Base-by-base conservation (phyloP, 805 yeast genomes). In the Starmera amethionina region DNA sequence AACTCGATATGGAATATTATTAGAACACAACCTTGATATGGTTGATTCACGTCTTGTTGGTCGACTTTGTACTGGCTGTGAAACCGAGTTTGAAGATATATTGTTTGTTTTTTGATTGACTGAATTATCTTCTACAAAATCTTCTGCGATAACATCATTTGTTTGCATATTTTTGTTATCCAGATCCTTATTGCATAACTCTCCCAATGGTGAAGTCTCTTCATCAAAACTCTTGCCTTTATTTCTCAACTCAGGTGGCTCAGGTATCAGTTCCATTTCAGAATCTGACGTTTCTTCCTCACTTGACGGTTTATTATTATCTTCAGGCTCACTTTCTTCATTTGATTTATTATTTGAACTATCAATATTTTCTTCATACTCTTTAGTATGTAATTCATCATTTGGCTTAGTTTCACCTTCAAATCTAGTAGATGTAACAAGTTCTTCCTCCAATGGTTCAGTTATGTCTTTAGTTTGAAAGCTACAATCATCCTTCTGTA, bases 1-100 rank as follows among this genome's bases (percentile, higher is more conserved):
- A 30, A 49, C 51, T 9, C 56, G 35, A 27, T 49, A 45, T 2
- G 46, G 52, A 8, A 42, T 42, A 4, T 37, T 46, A 15, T 41
- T 46, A 2, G 43, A 32, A 14, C 50, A 50, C 7, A 50, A 41
- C 5, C 42, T 40, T 15, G 41, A 37, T n/a, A 46, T 33, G 8
- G 49, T 41, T 3, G 48, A 34, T 35, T 42, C 46, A n/a, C 45
- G 40, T 30, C 39, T 47, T 5, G 39, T 11, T 18, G 36, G 30
- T 18, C 42, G 27, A 18, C 6, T 7, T 29, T 33, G 30, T 12
- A 8, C 12, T 3, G 4, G 27, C 18, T 16, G 18, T 16, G 18
- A 16, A 2, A 6, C 5, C 4, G 13, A 4, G 19, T 13, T 22
- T 27, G 35, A 3, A 16, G 19, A 7, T 22, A 5, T 3, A 25